Evolutionary conservation across 2,329 filamentous ascomycete genomes (phyloP), one percentile per base, ranked within the genome.

Genomic region (Venturia aucupariae): DNA sequence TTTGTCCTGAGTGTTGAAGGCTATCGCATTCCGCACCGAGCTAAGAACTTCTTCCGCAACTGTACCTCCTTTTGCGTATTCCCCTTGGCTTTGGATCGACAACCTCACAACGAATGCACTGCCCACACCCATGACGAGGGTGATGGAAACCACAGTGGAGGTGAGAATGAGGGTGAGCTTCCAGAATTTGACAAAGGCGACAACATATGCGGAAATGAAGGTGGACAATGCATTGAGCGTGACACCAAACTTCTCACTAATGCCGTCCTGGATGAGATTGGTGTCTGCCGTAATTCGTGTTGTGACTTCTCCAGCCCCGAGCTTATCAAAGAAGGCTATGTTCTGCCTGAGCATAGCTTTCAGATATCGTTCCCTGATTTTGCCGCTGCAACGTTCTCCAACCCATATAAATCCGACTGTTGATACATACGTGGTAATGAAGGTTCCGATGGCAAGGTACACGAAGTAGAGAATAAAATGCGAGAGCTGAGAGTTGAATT

Each of bases 261-360:
- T 91, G 65, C 92, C 93, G 69, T 96, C 92, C 75, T 97, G 93
- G 64, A 97, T 88, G 63, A 96, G 80, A 71, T 96, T 97, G 55
- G 91, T 96, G 74, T 97, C 93, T 13, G 92, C 88, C 0, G 93
- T 97, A 70, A 97, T 96, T 68, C 92, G 87, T 0, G 92, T 96
- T 0, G 92, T 96, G 66, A 97, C 90, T 76, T 97, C 94, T 65
- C 93, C 92, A 41, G 92, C 89, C 62, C 92, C 93, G 17, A 96
- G 82, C 71, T 94, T 94, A 75, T 97, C 94, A 60, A 77, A 77
- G 65, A 73, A 76, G 1, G 73, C 75, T 32, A 76, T 73, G 62
- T 76, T 76, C 62, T 77, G 75, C 2, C 73, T 69, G 63, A 77
- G 74, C 44, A 76, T 76, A 39, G 75, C 75, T 69, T 87, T 83